Evolutionary conservation across 371 early-diverging fungal species (phyloP).

Genomic region (Apophysomyces elegans): DNA sequence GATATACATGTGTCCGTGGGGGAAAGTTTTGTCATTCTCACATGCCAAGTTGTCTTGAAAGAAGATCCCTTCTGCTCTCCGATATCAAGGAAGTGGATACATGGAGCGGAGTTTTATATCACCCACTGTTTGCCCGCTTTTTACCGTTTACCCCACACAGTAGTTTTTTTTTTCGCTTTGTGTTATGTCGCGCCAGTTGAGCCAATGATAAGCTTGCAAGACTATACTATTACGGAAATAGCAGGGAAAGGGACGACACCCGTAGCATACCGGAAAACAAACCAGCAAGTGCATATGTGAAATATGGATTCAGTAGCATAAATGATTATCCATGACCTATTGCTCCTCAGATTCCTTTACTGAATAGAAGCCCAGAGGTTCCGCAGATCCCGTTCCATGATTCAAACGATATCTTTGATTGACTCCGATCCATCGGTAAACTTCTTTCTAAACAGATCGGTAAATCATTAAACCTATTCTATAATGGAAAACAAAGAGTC

Average conservation of each 20-base stretch:
- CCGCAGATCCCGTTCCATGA: constrained; percentile 10
- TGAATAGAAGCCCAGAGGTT: not conserved
- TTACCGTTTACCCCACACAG: constrained; percentile 11
- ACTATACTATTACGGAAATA: not conserved
- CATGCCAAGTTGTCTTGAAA: not conserved
- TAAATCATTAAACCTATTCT: constrained; percentile 1
- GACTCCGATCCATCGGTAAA: constrained; percentile 6
- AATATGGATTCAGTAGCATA: not conserved
- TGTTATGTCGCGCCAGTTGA: constrained; percentile 2
- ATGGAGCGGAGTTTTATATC: not conserved
- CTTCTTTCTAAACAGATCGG: not conserved
- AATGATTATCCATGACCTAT: not conserved
- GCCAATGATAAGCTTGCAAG: not conserved
- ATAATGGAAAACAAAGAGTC: not conserved
- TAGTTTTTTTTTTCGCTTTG: not conserved
- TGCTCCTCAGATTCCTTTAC: not conserved
- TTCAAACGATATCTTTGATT: not conserved
- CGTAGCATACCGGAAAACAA: not conserved
- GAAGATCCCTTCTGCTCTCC: not conserved
- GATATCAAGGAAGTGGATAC: constrained; percentile 1
- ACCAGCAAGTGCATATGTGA: not conserved
- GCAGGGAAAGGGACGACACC: not conserved
- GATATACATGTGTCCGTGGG: not conserved
- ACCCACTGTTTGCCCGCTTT: constrained; percentile 7
- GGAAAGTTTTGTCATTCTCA: constrained; percentile 9